Evolutionary conservation across 768 basidiomycete genomes (phyloP), one percentile per base, ranked within the genome.

Genomic region (Tricholoma matsutake): DNA sequence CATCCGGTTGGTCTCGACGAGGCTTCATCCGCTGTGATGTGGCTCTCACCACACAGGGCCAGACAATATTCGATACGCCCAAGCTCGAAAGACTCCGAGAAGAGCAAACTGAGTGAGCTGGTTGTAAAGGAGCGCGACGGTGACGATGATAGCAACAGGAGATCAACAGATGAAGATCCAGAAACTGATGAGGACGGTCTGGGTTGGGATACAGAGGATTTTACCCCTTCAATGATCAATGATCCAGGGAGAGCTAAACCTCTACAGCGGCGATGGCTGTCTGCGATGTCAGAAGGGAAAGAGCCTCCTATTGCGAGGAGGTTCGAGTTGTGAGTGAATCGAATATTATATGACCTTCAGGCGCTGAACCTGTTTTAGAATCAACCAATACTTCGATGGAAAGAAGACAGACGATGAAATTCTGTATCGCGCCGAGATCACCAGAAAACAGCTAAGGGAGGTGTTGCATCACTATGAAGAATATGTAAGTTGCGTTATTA

Each of bases 321-420:
- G 45, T 98, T 97, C 70, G 88, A 92, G 64, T 75, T 86, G 92
- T 96, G 60, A 67, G 89, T 72, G 20, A 49, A 4, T 41, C 22
- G 29, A 39, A 28, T 9, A 34, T 14, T 22, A 11, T 35, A 20
- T 35, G 22, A 54, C 54, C 28, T 60, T 1, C 57, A 49, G 6
- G 20, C 4, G 35, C 45, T 60, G 59, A 47, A 2, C 0, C n/a
- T 31, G 32, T 9, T 56, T 2, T 70, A 96, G 94, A 62, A 91
- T 96, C 56, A 90, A 92, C 61, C 91, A 92, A 67, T 97, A 94
- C 70, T 94, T 98, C 67, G 94, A 98, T 66, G 96, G 96, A 11
- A 91, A 88, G 72, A 87, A 82, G 56, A 92, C 92, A 0, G 91
- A 95, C 62, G 94, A 97, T 65, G 96, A 98, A 73, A 96, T 98